Percentiles rank a stretch among this genome's conserved stretches.
Evolutionary conservation across 345 rosid genomes (phyloP).

Genomic region (Euphorbia lathyris): DNA sequence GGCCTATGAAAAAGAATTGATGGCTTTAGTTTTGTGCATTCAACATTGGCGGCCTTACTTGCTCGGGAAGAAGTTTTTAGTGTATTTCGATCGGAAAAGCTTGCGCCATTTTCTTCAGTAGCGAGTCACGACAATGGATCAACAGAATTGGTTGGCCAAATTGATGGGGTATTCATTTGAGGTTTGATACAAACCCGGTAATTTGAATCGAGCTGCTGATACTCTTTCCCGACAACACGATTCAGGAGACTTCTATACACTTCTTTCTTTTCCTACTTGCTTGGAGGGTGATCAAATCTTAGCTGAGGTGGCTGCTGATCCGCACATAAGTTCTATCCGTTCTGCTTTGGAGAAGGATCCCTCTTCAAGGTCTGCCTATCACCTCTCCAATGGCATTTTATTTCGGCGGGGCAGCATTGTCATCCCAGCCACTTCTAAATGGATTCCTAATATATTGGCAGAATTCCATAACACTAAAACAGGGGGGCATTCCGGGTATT

Average conservation of each 20-base stretch:
- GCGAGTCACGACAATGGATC: neutral
- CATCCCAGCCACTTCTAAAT: neutral
- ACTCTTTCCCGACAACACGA: neutral
- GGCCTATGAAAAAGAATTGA: neutral
- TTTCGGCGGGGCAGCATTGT: neutral
- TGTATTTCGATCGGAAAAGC: neutral
- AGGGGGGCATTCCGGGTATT: neutral
- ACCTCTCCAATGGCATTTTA: neutral
- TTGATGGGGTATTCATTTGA: neutral
- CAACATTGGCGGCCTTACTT: neutral
- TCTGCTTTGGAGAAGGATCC: neutral
- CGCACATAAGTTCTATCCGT: neutral
- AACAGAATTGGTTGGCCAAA: neutral
- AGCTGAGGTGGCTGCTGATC: neutral
- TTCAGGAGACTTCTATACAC: no score
- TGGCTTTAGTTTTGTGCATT: neutral
- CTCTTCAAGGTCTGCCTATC: neutral
- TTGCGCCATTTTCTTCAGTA: neutral
- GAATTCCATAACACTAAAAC: neutral
- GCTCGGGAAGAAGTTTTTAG: neutral
- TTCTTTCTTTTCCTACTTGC: neutral
- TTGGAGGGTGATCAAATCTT: neutral
- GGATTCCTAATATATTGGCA: neutral
- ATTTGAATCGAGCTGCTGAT: neutral
- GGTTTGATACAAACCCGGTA: neutral